Evolutionary conservation across 1,139 yeast genomes (phyloP).

Genomic region (Diutina neorugosa): DNA sequence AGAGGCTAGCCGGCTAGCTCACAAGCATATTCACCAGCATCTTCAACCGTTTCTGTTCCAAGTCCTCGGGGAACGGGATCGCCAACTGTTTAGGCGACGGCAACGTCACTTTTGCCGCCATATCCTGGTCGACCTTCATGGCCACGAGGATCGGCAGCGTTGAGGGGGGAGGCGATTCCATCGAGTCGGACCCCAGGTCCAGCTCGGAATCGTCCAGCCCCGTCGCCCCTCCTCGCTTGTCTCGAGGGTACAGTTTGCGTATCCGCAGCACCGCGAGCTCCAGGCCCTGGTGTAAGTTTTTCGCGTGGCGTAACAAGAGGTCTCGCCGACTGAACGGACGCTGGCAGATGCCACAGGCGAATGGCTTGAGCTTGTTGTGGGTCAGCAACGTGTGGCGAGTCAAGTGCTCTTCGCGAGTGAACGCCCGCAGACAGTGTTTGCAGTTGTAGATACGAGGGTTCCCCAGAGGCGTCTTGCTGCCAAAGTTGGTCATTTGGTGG

Average conservation of each 20-base stretch:
- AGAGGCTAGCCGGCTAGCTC: constrained; percentile 13
- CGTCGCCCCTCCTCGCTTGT: constrained; percentile 6
- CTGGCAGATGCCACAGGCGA: constrained; percentile 20
- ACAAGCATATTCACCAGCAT: constrained; percentile 38
- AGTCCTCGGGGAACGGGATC: constrained; percentile 6
- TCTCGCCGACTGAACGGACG: constrained; percentile 21
- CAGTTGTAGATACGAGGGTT: constrained; percentile 34
- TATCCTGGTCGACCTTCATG: background rate
- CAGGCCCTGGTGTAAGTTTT: constrained; percentile 20
- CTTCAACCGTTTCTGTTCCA: constrained; percentile 25
- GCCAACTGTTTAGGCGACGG: constrained; percentile 8
- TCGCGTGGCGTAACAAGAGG: constrained; percentile 20
- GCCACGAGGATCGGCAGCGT: background rate
- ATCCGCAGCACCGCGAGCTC: constrained; percentile 33
- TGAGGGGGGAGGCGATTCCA: background rate
- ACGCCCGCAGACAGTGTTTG: constrained; percentile 31
- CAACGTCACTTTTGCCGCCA: constrained; percentile 1
- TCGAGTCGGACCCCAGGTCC: background rate
- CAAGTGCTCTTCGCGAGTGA: constrained; percentile 36
- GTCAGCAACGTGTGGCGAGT: constrained; percentile 34
- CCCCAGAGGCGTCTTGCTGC: constrained; percentile 34
- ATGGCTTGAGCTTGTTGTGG: constrained; percentile 36
- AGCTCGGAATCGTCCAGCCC: constrained; percentile 4
- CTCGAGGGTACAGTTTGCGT: constrained; percentile 21
- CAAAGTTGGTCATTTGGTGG: constrained; percentile 8